A percentile compares a stretch with the other conserved stretches of the same genome.
These are phyloP conservation scores for Aspergillus carlsbadensis DNA, from an alignment of 495 filamentous ascomycete species.

Conservation along the genomic window DNA sequence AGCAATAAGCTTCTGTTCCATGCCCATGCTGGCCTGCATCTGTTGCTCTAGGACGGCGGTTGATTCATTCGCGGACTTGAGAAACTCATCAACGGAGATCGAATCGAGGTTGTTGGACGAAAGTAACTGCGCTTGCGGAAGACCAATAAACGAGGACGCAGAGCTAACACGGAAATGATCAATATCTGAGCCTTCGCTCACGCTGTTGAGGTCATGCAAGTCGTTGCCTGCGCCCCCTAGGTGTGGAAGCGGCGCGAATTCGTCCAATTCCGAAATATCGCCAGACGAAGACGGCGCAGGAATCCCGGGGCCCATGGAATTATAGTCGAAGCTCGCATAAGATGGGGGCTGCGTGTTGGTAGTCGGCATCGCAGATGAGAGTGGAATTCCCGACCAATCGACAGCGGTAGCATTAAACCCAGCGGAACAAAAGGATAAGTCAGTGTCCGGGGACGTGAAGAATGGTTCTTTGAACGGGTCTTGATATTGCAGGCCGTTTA, in stretches of 20 bases:
- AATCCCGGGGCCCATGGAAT: slow-evolving; percentile 48
- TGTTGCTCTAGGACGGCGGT: slow-evolving; percentile 48
- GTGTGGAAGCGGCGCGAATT: slow-evolving; percentile 48
- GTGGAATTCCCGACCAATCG: slow-evolving; percentile 73
- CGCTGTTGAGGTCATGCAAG: slow-evolving; percentile 46
- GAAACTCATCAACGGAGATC: slow-evolving; percentile 63
- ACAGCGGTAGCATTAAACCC: slow-evolving; percentile 62
- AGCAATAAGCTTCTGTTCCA: slow-evolving; percentile 38
- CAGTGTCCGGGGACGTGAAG: slow-evolving; percentile 56
- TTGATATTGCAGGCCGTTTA: slow-evolving; percentile 44
- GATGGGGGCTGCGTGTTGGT: slow-evolving; percentile 70
- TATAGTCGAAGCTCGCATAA: slow-evolving; percentile 66
- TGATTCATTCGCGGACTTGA: slow-evolving; percentile 51
- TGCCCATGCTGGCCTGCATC: slow-evolving; percentile 43
- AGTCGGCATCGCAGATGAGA: slow-evolving; percentile 58
- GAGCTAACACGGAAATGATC: slow-evolving; percentile 53
- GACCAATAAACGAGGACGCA: slow-evolving; percentile 52
- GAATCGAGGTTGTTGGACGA: slow-evolving; percentile 54
- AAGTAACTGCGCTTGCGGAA: slow-evolving; percentile 51
- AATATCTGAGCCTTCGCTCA: slow-evolving; percentile 55
- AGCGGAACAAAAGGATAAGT: slow-evolving; percentile 65
- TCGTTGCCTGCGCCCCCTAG: slow-evolving; percentile 33
- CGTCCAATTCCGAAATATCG: slow-evolving; percentile 73
- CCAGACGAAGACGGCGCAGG: slow-evolving; percentile 68
- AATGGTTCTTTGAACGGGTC: slow-evolving; percentile 43